Base-by-base conservation (phyloP, 352 stramenopile species). In the Pythium apleroticum region DNA sequence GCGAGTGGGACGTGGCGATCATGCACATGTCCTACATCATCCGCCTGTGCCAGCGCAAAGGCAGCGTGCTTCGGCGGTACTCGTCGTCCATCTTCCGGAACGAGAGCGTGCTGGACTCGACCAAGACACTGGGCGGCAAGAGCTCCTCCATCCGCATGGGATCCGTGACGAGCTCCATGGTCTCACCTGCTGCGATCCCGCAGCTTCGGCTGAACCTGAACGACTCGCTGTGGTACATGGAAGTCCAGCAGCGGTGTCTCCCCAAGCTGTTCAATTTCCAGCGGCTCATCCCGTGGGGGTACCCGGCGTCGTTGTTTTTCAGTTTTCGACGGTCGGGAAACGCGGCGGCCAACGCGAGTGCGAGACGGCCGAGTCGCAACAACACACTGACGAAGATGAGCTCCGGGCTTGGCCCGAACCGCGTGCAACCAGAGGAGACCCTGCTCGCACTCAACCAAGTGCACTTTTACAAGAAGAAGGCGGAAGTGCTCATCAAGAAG, bases 11-110 rank as follows among this genome's bases (percentile, higher is more conserved):
- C 19, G 57, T 76, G 15, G 84, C 84, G 0, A 80, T 87, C 45
- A 77, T 74, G 49, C 80, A 90, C 72, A 80, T 90, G 74, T 71
- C 74, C 9, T 87, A 80, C 63, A 78, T 90, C 50, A 80, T 84
- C 20, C 73, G 79, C 17, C 62, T 90, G 12, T 90, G 81, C 59
- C 76, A 83, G 65, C 77, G 79, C 60, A 90, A 90, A 22, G 78
- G 75, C 10, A 90, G 77, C 37, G 56, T 88, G 3, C 43, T 90
- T 60, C 72, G 77, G 3, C 62, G 78, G 11, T 86, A 90, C 52
- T 83, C 77, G 11, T 77, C 76, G 3, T 81, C 74, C 9, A 57
- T 75, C 24, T 75, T 65, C 63, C 58, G 52, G n/a, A 60, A 68
- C 27, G 55, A 73, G n/a, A 73, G 66, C 43, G 56, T 68, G 15